Evolutionary conservation across 1,284 basidiomycete species (phyloP).

Genomic region (Pseudozyma sp.): DNA sequence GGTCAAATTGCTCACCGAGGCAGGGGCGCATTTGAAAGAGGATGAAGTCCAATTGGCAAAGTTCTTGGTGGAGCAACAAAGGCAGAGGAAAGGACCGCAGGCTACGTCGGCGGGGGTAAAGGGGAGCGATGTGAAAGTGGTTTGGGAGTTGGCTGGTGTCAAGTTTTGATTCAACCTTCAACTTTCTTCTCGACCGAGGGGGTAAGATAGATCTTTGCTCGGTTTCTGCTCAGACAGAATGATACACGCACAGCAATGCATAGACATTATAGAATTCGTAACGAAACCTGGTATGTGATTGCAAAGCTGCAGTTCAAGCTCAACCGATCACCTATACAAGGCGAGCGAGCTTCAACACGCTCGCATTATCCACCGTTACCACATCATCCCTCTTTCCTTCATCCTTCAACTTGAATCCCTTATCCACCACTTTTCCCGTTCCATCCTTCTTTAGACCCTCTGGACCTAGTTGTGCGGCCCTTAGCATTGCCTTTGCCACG

Average conservation of each 20-base stretch:
- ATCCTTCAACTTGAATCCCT: conserved; percentile 24
- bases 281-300: too few relatives aligned
- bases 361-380: conserved; percentile 11
- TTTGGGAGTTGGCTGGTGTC: conserved; percentile 34
- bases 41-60: conserved; percentile 51
- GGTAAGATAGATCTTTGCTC: too few relatives aligned
- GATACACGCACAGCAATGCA: too few relatives aligned
- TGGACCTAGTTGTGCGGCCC: conserved; percentile 28
- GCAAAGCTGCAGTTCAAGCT: too few relatives aligned
- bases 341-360: conserved; percentile 17
- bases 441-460: conserved; percentile 7
- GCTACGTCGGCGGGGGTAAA: background rate
- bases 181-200: too few relatives aligned
- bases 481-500: conserved; percentile 48
- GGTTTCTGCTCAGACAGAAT: too few relatives aligned
- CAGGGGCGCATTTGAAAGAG: conserved; percentile 66
- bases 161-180: conserved; percentile 13
- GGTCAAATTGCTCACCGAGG: conserved; percentile 52
- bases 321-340: background rate
- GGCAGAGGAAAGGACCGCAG: background rate
- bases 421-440: background rate
- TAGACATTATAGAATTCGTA: too few relatives aligned
- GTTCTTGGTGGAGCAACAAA: conserved; percentile 13
- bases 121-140: conserved; percentile 7
- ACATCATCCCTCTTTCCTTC: background rate